phyloP scores from a whole-genome alignment of 2,329 filamentous ascomycete genomes.

The Emergomyces orientalis region DNA sequence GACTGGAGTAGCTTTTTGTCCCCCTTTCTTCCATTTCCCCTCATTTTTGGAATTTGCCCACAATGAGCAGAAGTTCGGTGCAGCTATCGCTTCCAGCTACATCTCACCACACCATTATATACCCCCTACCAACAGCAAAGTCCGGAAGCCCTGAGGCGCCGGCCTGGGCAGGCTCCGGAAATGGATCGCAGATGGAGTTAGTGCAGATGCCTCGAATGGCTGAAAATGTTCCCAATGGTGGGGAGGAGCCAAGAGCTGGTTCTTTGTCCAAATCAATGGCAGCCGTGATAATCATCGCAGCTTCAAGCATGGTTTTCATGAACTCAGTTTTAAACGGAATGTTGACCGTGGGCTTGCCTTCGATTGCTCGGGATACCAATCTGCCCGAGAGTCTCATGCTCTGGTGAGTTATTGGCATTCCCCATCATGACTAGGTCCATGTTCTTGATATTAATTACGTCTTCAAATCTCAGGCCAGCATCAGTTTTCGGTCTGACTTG shows the following conservation, averaged over 20 bases:
- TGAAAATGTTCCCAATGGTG: neutral
- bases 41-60: neutral
- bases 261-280: slow-evolving; percentile 9
- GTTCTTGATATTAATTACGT: neutral
- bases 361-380: slow-evolving; percentile 18
- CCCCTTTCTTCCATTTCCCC: neutral
- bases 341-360: slow-evolving; percentile 19
- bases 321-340: slow-evolving; percentile 18
- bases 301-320: slow-evolving; percentile 17
- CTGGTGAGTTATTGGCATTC: slow-evolving; percentile 14
- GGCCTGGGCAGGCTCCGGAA: neutral
- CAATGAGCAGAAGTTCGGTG: neutral
- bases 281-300: slow-evolving; percentile 12
- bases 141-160: neutral
- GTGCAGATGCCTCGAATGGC: neutral
- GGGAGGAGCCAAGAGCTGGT: neutral
- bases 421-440: neutral
- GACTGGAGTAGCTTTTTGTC: neutral
- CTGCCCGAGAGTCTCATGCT: slow-evolving; percentile 19
- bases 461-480: slow-evolving; percentile 14
- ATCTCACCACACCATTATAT: neutral
- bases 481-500: slow-evolving; percentile 32
- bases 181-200: neutral
- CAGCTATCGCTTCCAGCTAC: neutral
- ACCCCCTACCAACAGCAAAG: neutral